Percentiles rank a stretch among this genome's conserved stretches.
Conservation (phyloP, 495 filamentous ascomycete genomes). For the Penicillium chermesinum region DNA sequence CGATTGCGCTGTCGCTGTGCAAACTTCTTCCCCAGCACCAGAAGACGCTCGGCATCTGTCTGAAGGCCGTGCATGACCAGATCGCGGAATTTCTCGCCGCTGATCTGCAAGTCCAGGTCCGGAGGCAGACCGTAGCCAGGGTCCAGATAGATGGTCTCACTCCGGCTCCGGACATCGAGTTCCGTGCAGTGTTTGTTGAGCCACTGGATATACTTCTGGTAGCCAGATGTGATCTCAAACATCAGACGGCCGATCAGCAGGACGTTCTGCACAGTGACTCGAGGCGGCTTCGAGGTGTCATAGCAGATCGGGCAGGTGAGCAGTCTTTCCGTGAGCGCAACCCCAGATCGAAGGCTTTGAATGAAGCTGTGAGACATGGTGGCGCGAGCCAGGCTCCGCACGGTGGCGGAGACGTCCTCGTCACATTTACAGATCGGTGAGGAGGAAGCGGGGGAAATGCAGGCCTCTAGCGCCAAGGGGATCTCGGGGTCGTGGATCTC, state of each 20-base stretch:
- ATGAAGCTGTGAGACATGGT: conserved; percentile 17
- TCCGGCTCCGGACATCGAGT: conserved; percentile 8
- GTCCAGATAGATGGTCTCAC: conserved; percentile 12
- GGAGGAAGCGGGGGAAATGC: conserved; percentile 12
- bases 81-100: conserved; percentile 12
- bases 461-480: conserved; percentile 3
- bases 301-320: conserved; percentile 23
- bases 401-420: conserved; percentile 19
- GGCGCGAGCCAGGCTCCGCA: conserved; percentile 18
- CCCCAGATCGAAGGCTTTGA: conserved; percentile 13
- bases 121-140: conserved; percentile 12
- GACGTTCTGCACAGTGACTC: conserved; percentile 25
- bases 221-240: conserved; percentile 21
- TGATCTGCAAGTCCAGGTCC: conserved; percentile 15
- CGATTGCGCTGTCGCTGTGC: conserved; percentile 22
- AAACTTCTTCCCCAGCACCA: conserved; percentile 12
- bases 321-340: conserved; percentile 15
- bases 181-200: conserved; percentile 14
- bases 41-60: conserved; percentile 13
- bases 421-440: conserved; percentile 22
- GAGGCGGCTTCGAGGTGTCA: conserved; percentile 23
- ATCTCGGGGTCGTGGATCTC: conserved; percentile 1
- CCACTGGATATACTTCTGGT: conserved; percentile 23
- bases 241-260: conserved; percentile 22
- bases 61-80: conserved; percentile 19